Conservation (phyloP, 2,329 filamentous ascomycete species). For the Fusarium ramigenum region DNA sequence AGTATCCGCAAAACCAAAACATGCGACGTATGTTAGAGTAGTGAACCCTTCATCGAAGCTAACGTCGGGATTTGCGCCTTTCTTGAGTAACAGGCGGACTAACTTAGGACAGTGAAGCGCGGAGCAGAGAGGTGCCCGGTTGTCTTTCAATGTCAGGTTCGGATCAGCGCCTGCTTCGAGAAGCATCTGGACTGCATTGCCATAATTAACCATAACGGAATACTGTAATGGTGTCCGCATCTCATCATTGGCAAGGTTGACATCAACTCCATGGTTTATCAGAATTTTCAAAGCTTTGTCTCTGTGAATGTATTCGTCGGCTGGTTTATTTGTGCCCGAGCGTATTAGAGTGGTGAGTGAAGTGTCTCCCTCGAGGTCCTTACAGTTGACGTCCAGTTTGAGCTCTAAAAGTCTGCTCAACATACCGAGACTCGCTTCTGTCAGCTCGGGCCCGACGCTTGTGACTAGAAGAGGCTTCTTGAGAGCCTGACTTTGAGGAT, state of each 20-base stretch:
- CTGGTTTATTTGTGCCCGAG: neutral
- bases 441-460: fast-evolving
- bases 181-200: neutral
- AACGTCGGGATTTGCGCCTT: neutral
- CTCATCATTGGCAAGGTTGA: fast-evolving
- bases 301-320: neutral
- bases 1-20: fast-evolving
- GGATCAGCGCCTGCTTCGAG: neutral
- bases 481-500: neutral
- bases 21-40: neutral
- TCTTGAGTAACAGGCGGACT: neutral
- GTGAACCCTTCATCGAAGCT: fast-evolving
- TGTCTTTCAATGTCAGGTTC: fast-evolving
- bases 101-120: neutral
- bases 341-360: neutral
- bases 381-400: neutral
- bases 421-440: fast-evolving
- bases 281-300: neutral
- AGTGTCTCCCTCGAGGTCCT: neutral
- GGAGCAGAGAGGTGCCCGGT: neutral
- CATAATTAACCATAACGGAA: fast-evolving
- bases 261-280: neutral
- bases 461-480: neutral
- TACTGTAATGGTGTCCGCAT: neutral
- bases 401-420: neutral